Base-by-base conservation (phyloP, 169 alveolate genomes). In the Cryptosporidium felis region DNA sequence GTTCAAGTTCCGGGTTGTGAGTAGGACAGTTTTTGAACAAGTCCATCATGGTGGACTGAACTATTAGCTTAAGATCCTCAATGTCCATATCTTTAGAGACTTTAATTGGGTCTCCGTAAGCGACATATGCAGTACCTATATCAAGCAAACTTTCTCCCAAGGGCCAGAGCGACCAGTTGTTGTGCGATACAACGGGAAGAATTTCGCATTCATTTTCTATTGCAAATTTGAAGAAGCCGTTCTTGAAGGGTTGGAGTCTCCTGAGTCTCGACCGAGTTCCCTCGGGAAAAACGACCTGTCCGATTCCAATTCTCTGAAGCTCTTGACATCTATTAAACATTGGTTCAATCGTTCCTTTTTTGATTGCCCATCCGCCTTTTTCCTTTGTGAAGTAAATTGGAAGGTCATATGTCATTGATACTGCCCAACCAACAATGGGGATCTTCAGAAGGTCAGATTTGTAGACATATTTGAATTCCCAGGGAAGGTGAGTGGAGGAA, bases 211-310 rank as follows among this genome's bases (percentile, higher is more conserved):
- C 94, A 45, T 94, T 82, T 40, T 94, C 96, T n/a, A 91, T 79
- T 30, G 97, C 95, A 82, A 93, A 90, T 60, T 92, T 80, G 91
- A 94, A 94, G 90, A 94, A 94, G 23, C 97, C 97, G 74, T 93
- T 89, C 82, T 88, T 94, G 89, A 94, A 94, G 30, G 92, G 92
- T 74, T 92, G 95, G 23, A 94, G 91, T 26, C 90, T 66, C n/a
- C 97, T 95, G 45, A 67, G 89, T 80, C 62, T 65, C 46, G 94
- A 85, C 40, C 97, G 88, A 23, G 96, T 94, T 21, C 96, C 97
- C 66, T 94, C 97, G 0, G 97, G 97, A 80, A 89, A 94, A 42
- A 93, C 92, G 3, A 79, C 90, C 32, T 88, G 32, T 38, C 91
- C 67, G 45, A 80, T 62, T 18, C 80, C 81, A 46, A 88, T 21